Evolutionary conservation across 208 protist genomes (phyloP), one percentile per base, ranked within the genome.

Genomic region (Trichomonas tenax): DNA sequence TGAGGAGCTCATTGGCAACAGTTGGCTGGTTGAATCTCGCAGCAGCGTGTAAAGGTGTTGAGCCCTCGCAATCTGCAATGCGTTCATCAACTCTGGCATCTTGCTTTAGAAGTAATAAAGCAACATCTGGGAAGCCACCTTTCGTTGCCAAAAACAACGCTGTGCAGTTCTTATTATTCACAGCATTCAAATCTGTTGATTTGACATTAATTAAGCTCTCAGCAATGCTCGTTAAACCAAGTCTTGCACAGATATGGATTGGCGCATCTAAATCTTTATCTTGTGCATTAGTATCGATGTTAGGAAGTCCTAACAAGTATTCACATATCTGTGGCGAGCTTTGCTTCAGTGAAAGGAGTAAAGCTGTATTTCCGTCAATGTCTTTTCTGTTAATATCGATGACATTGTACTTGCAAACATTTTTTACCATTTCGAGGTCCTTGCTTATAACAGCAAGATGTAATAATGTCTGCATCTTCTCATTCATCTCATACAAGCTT

Each of bases 361-460:
- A 31, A 36, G 95, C 26, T 38, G 95, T 96, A 14, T 26, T 45
- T n/a, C 48, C 44, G 31, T 96, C 45, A 88, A 34, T 36, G 51
- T 96, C 95, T 36, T 88, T 46, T 58, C 41, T 34, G 44, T 96
- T 96, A 8, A 63, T 14, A 96, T 82, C 95, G 8, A 72, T n/a
- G 26, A 72, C 58, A n/a, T 72, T 72, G 58, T 72, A 72, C 26
- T 72, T 72, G 58, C 58, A 72, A 6, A 72, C 58, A 26, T 72
- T 72, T n/a, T 72, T 72, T 6, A 72, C 58, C 58, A 72, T 72
- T 72, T 72, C 58, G 8, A 72, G 26, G 21, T 72, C 58, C 26
- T 72, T 72, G 11, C 21, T n/a, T 3, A 8, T 17, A 31, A 72
- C 58, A 72, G 21, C 26, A 3, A 72, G 26, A 72, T 72, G 58